Evolutionary conservation across 192 early-diverging fungal species (phyloP).

Genomic region (Rhizophagus sp.): DNA sequence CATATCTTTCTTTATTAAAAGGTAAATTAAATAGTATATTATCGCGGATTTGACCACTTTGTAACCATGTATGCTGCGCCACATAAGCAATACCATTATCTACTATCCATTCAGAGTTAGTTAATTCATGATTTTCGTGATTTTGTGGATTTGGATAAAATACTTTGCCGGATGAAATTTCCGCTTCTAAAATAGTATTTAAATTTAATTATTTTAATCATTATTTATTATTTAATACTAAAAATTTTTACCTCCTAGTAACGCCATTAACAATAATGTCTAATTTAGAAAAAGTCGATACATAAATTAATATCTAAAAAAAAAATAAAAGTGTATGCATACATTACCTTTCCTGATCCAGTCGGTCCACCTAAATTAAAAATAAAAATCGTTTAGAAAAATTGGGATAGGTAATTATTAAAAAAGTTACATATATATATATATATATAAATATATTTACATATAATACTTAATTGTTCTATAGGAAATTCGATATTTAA

Average conservation of each 20-base stretch:
- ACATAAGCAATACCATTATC: constrained; percentile 74
- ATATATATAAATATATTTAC: constrained; percentile 8
- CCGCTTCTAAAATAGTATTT: constrained; percentile 30
- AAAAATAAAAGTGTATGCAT: constrained; percentile 40
- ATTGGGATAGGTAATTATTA: not conserved
- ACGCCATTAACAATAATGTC: constrained; percentile 71
- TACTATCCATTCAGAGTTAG: constrained; percentile 38
- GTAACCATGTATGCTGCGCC: constrained; percentile 68
- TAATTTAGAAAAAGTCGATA: not conserved
- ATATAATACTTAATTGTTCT: constrained; percentile 74
- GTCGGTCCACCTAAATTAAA: constrained; percentile 63
- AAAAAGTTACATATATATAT: not conserved
- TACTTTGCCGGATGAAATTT: constrained; percentile 42
- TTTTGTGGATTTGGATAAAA: constrained; percentile 42
- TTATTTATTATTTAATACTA: not conserved
- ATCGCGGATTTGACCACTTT: constrained; percentile 47
- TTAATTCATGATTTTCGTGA: not conserved
- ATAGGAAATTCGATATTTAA: constrained; percentile 68
- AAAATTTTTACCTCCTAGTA: constrained; percentile 64
- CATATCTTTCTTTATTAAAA: constrained; percentile 63
- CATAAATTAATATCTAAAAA: not conserved
- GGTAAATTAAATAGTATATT: constrained; percentile 75
- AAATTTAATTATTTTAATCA: not conserved
- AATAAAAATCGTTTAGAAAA: not conserved
- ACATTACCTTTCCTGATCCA: constrained; percentile 83